These are phyloP conservation scores for Penicillium sp. DNA, from an alignment of 2,329 filamentous ascomycete species.

Conservation along the genomic window DNA sequence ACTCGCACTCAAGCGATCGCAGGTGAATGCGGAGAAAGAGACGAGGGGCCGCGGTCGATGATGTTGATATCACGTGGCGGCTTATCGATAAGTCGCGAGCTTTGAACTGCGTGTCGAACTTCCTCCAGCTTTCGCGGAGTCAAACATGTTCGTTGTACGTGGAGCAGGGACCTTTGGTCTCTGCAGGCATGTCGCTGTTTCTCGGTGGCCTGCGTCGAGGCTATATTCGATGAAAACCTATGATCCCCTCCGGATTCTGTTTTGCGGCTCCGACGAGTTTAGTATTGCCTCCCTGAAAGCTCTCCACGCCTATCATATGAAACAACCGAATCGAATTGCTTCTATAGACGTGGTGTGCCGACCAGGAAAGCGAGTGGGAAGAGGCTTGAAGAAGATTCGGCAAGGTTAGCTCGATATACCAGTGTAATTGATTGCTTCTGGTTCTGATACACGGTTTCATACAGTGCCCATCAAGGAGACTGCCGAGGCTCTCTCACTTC, in stretches of 20 bases:
- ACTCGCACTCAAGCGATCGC: constrained; percentile 9
- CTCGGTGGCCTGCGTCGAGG: constrained; percentile 16
- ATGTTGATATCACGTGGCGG: constrained; percentile 37
- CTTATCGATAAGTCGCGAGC: constrained; percentile 26
- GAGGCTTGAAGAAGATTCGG: constrained; percentile 67
- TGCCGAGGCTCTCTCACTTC: constrained; percentile 63
- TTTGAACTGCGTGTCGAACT: constrained; percentile 7
- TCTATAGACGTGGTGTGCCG: constrained; percentile 85
- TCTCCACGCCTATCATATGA: constrained; percentile 60
- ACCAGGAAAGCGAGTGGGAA: constrained; percentile 73
- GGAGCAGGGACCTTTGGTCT: constrained; percentile 22
- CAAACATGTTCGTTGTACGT: constrained; percentile 27
- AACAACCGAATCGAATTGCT: constrained; percentile 57
- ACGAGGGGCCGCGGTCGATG: constrained; percentile 15
- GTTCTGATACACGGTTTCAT: constrained; percentile 9
- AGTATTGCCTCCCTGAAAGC: constrained; percentile 75
- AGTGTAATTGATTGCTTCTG: neutral
- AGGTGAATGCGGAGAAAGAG: constrained; percentile 8
- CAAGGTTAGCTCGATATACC: constrained; percentile 53
- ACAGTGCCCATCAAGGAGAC: constrained; percentile 70
- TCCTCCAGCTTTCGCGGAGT: neutral
- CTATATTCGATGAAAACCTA: constrained; percentile 32
- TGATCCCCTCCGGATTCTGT: constrained; percentile 75
- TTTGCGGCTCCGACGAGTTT: constrained; percentile 91
- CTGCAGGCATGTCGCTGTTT: constrained; percentile 17